Percentiles rank a stretch among this genome's conserved stretches.
phyloP scores from a whole-genome alignment of 805 yeast species.

The Kodamaea restingae region DNA sequence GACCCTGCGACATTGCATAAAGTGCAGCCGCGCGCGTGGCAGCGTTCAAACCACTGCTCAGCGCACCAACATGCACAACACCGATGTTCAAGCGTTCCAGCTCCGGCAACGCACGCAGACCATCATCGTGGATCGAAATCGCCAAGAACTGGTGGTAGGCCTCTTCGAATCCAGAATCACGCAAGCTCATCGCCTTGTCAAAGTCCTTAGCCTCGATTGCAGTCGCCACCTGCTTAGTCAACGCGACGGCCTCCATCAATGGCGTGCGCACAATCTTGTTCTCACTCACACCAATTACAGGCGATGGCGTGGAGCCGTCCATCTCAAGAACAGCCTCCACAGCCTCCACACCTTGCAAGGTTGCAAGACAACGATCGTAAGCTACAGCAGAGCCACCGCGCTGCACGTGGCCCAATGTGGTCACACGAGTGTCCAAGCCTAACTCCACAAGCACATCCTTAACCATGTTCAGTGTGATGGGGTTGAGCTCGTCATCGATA shows the following conservation, averaged over 20 bases:
- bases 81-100: slow-evolving; percentile 59
- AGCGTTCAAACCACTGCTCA: slow-evolving; percentile 74
- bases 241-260: slow-evolving; percentile 65
- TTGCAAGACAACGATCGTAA: slow-evolving; percentile 65
- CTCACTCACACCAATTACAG: slow-evolving; percentile 71
- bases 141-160: slow-evolving; percentile 60
- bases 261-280: slow-evolving; percentile 66
- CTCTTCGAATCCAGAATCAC: slow-evolving; percentile 70
- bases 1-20: slow-evolving; percentile 73
- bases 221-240: slow-evolving; percentile 68
- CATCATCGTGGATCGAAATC: slow-evolving; percentile 39
- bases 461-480: slow-evolving; percentile 63
- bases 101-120: slow-evolving; percentile 39
- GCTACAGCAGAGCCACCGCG: slow-evolving; percentile 83
- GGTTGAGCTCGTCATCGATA: slow-evolving; percentile 61
- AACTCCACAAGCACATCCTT: slow-evolving; percentile 60
- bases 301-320: slow-evolving; percentile 70
- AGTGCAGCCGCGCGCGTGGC: slow-evolving; percentile 74
- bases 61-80: slow-evolving; percentile 74
- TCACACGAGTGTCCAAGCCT: slow-evolving; percentile 73
- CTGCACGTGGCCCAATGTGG: slow-evolving; percentile 77
- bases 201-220: slow-evolving; percentile 66
- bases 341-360: slow-evolving; percentile 80
- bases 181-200: slow-evolving; percentile 61
- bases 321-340: slow-evolving; percentile 68